Base-by-base conservation (phyloP, 192 early-diverging fungal genomes). In the Phlyctochytrium planicorne region DNA sequence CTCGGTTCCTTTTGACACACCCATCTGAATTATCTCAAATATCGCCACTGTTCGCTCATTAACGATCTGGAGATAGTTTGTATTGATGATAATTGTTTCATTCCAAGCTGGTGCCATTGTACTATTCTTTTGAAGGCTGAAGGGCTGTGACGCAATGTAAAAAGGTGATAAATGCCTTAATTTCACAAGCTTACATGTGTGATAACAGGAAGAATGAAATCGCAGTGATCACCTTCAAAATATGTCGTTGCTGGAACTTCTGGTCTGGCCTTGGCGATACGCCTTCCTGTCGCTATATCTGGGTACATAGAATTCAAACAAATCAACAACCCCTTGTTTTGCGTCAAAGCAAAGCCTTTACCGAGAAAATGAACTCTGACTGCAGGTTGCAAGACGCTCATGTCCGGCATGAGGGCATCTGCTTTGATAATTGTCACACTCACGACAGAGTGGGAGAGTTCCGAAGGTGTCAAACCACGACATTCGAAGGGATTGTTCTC, bases 11-110 rank as follows among this genome's bases (percentile, higher is more conserved):
- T 20, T 6, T 6, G 40, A 20, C 6, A 47, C 6, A 47, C 65
- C 70, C 60, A 79, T 72, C 57, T 83, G 76, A 35, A 84, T 66
- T 40, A 84, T 67, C 64, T 84, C 83, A 74, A 84, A 84, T 36
- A 82, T 52, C 2, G 73, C 50, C 34, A 80, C 65, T 0, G 69
- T 67, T 36, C 53, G 27, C 20, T 66, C 63, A 2, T 34, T 62
- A 2, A 79, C 4, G n/a, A 84, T 30, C 25, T 67, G 69, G 31
- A 80, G 63, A 63, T 77, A 84, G 25, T 60, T 63, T 35, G 72
- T 74, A 60, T 84, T 83, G 37, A 80, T 36, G 1, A 80, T 30
- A 3, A 84, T 65, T 6, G 27, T 33, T 74, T 84, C 76, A 40
- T 78, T 67, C 83, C 83, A 84, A n/a, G 34, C 20, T 23, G 83